Evolutionary conservation across 2,329 filamentous ascomycete species (phyloP).

Genomic region (Stachybotrys elegans): DNA sequence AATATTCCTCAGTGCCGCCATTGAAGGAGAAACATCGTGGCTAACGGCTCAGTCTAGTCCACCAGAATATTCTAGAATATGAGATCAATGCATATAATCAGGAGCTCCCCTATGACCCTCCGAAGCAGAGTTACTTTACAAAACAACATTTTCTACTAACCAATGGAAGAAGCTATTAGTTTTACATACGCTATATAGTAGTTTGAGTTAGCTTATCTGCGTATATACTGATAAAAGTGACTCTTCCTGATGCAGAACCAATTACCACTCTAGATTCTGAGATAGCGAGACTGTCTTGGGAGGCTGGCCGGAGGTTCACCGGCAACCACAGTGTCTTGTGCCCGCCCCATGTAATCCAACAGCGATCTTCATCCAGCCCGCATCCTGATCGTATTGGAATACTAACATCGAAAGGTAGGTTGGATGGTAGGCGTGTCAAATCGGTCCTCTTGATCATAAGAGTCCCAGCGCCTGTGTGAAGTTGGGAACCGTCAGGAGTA

Average conservation of each 20-base stretch:
- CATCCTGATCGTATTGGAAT: background rate
- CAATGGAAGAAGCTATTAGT: background rate
- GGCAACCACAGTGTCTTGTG: slow-evolving; percentile 1
- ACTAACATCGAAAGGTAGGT: background rate
- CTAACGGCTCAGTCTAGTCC: too few relatives aligned
- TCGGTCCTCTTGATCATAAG: background rate
- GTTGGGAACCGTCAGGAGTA: background rate
- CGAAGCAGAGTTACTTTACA: background rate
- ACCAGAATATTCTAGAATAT: too few relatives aligned
- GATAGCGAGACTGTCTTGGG: background rate
- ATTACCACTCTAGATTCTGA: background rate
- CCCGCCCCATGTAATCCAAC: slow-evolving; percentile 1
- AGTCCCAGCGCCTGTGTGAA: background rate
- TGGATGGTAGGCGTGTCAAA: background rate
- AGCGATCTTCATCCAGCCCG: slow-evolving; percentile 1
- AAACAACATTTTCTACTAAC: background rate
- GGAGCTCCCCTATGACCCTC: background rate
- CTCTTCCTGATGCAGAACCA: background rate
- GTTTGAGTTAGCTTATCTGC: background rate
- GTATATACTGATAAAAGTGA: background rate
- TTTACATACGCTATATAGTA: background rate
- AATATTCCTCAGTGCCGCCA: too few relatives aligned
- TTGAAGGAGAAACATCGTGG: too few relatives aligned
- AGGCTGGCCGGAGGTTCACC: background rate
- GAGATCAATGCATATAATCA: background rate